These are phyloP conservation scores for Candida anglica DNA, from an alignment of 805 yeast species.

Conservation along the genomic window DNA sequence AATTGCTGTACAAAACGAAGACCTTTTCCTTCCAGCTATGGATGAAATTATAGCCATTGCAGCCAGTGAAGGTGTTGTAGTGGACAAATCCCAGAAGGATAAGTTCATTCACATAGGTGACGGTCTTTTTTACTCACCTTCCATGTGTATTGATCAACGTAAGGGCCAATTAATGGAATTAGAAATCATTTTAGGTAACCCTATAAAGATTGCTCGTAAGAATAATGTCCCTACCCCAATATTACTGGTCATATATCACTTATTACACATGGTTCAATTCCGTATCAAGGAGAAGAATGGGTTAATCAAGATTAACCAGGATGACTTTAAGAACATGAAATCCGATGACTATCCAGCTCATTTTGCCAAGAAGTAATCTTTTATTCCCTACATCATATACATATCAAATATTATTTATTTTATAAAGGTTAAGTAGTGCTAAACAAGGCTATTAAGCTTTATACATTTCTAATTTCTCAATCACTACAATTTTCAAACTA, in stretches of 20 bases:
- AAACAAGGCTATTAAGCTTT: background rate
- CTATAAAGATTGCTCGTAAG: conserved; percentile 33
- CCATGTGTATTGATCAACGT: conserved; percentile 36
- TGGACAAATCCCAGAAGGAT: conserved; percentile 48
- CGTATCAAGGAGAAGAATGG: conserved; percentile 57
- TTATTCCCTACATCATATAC: too few relatives aligned
- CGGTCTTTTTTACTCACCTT: conserved; percentile 38
- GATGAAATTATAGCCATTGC: conserved; percentile 63
- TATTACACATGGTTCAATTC: conserved; percentile 60
- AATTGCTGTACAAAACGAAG: conserved; percentile 26
- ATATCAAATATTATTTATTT: background rate
- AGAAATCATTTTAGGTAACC: conserved; percentile 38
- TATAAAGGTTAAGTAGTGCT: background rate
- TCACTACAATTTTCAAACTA: background rate
- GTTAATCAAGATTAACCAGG: conserved; percentile 20
- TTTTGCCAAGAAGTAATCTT: too few relatives aligned
- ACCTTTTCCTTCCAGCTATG: conserved; percentile 55
- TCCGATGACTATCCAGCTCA: conserved; percentile 18
- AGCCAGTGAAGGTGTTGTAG: conserved; percentile 57
- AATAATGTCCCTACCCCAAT: conserved; percentile 51
- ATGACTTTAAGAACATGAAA: conserved; percentile 12
- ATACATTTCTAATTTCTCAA: conserved; percentile 1
- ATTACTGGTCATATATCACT: conserved; percentile 51
- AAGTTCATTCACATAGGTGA: conserved; percentile 48
- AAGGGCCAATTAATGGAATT: conserved; percentile 36